phyloP scores from a whole-genome alignment of 345 rosid species.

The Ceriops zippeliana region DNA sequence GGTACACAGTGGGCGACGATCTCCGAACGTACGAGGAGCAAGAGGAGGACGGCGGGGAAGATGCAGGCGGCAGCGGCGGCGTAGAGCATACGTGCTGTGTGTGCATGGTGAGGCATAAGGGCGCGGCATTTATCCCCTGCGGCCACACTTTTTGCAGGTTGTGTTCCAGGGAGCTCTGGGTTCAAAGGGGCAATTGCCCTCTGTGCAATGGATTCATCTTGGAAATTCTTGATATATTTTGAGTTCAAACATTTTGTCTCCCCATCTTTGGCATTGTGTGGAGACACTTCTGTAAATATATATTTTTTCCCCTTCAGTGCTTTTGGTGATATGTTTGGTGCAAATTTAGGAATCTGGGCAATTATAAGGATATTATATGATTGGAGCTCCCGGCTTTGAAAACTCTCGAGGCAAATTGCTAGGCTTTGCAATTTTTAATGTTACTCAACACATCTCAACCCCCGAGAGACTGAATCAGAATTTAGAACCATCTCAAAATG shows the following conservation, averaged over 20 bases:
- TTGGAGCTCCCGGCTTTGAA: too few species aligned
- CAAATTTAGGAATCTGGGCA: too few species aligned
- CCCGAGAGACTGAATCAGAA: too few species aligned
- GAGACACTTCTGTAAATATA: slow-evolving; percentile 6
- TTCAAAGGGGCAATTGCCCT: slow-evolving; percentile 85
- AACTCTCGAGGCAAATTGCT: too few species aligned
- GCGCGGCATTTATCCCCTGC: slow-evolving; percentile 81
- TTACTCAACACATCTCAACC: too few species aligned
- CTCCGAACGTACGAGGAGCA: slow-evolving; percentile 33
- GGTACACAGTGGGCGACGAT: slow-evolving; percentile 41
- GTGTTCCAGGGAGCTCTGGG: slow-evolving; percentile 93
- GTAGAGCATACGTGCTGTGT: slow-evolving; percentile 67
- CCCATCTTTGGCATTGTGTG: too few species aligned
- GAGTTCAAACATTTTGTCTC: neutral
- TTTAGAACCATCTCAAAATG: too few species aligned
- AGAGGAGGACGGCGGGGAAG: slow-evolving; percentile 30
- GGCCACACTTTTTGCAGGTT: slow-evolving; percentile 89
- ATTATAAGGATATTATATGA: too few species aligned
- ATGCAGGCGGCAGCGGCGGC: slow-evolving; percentile 24
- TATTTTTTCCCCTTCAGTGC: neutral
- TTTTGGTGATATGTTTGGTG: too few species aligned
- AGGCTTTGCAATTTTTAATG: too few species aligned
- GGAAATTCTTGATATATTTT: slow-evolving; percentile 82
- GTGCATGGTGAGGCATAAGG: slow-evolving; percentile 81
- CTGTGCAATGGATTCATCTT: slow-evolving; percentile 72